A percentile compares a stretch with the other conserved stretches of the same genome.
Evolutionary conservation across 2,329 filamentous ascomycete species (phyloP).

Genomic region (Dothideomycetidae sp.): DNA sequence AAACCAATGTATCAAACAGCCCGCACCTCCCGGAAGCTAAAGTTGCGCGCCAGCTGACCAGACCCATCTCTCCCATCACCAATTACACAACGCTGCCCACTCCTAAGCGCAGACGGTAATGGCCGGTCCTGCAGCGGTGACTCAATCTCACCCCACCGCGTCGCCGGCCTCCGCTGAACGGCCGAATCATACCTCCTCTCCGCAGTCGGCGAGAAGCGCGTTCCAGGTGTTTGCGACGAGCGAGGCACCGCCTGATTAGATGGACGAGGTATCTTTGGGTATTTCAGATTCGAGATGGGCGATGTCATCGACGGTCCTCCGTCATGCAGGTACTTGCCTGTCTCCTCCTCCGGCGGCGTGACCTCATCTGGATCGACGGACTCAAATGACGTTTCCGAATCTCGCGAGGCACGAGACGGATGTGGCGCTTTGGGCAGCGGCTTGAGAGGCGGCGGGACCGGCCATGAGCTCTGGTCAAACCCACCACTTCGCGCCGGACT

Average conservation of each 20-base stretch:
- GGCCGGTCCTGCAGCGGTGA: no score
- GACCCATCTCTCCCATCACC: no score
- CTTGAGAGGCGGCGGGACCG: constrained; percentile 10
- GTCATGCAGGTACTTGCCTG: constrained; percentile 21
- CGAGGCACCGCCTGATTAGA: constrained; percentile 33
- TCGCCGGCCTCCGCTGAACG: no score
- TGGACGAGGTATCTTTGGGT: constrained; percentile 35
- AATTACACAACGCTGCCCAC: no score
- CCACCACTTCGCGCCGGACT: constrained; percentile 16
- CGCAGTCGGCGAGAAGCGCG: no score
- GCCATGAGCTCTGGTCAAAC: constrained; percentile 2
- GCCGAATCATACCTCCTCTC: no score
- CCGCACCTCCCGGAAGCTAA: no score
- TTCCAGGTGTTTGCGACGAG: constrained; percentile 15
- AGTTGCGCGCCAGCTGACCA: no score
- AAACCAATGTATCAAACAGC: no score
- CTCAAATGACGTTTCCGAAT: constrained; percentile 33
- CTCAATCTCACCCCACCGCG: no score
- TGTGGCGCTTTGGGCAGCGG: constrained; percentile 3
- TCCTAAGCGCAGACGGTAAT: no score
- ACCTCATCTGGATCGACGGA: constrained; percentile 31
- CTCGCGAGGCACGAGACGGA: constrained; percentile 16
- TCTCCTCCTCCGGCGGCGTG: constrained; percentile 32
- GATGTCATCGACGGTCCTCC: constrained; percentile 21
- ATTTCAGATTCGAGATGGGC: constrained; percentile 30